Conservation (phyloP, 805 yeast genomes). For the Myxozyma geophila region DNA sequence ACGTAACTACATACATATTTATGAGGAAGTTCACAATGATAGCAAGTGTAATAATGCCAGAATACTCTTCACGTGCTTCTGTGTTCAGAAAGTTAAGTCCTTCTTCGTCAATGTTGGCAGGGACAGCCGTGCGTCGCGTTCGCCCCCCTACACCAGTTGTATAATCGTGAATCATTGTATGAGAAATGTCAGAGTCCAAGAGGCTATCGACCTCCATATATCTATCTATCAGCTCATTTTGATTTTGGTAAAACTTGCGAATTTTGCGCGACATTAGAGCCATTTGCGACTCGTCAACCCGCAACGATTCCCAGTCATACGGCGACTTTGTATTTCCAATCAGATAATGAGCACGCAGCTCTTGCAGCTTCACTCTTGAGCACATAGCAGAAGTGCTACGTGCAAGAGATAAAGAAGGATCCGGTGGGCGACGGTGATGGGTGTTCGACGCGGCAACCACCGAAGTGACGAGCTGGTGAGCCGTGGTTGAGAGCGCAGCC, state of each 20-base stretch:
- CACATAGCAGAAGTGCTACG: slow-evolving; percentile 1
- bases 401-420: background rate
- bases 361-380: slow-evolving; percentile 44
- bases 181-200: slow-evolving; percentile 72
- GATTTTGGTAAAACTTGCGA: slow-evolving; percentile 56
- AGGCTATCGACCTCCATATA: slow-evolving; percentile 65
- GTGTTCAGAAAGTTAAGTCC: slow-evolving; percentile 56
- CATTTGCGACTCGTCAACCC: slow-evolving; percentile 39
- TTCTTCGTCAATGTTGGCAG: slow-evolving; percentile 64
- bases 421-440: slow-evolving; percentile 23
- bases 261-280: slow-evolving; percentile 43
- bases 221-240: slow-evolving; percentile 62
- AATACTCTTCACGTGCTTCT: slow-evolving; percentile 54
- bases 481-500: slow-evolving; percentile 1
- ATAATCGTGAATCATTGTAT: slow-evolving; percentile 65
- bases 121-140: slow-evolving; percentile 48
- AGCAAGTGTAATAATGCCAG: slow-evolving; percentile 58
- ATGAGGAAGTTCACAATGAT: slow-evolving; percentile 66
- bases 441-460: slow-evolving; percentile 23
- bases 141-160: slow-evolving; percentile 36
- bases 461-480: slow-evolving; percentile 21
- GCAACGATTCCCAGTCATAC: slow-evolving; percentile 49
- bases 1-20: slow-evolving; percentile 48
- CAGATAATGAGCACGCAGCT: slow-evolving; percentile 53
- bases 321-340: slow-evolving; percentile 53